These are phyloP conservation scores for Triangularia setosa DNA, from an alignment of 2,329 filamentous ascomycete species.

Conservation along the genomic window DNA sequence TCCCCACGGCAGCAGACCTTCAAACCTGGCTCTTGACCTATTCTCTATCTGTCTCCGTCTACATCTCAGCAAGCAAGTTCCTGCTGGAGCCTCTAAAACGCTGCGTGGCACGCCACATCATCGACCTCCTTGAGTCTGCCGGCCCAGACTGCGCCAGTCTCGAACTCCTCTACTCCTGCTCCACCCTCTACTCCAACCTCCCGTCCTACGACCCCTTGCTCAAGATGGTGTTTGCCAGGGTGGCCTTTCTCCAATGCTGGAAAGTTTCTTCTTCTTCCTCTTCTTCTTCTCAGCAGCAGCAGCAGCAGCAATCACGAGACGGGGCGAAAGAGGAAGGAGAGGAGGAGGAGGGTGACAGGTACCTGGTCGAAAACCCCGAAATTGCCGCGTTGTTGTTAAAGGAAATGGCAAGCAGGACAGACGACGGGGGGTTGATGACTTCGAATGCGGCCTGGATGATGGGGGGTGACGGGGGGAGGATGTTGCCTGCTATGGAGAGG, in stretches of 20 bases:
- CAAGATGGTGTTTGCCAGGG: slow-evolving; percentile 46
- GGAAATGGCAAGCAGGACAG: slow-evolving; percentile 43
- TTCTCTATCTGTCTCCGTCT: slow-evolving; percentile 45
- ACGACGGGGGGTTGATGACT: slow-evolving; percentile 32
- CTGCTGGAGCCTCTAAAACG: slow-evolving; percentile 44
- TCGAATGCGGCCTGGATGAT: not conserved
- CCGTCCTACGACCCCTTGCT: slow-evolving; percentile 41
- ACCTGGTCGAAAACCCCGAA: slow-evolving; percentile 43
- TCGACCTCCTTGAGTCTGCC: slow-evolving; percentile 45
- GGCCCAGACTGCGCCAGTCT: slow-evolving; percentile 40
- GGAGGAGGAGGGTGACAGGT: slow-evolving; percentile 38
- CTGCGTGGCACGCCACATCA: slow-evolving; percentile 38
- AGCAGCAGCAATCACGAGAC: no score
- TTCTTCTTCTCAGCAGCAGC: no score
- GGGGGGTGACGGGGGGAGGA: slow-evolving; percentile 26
- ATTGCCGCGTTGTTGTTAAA: slow-evolving; percentile 44
- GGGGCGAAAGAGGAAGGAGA: no score
- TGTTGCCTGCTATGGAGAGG: slow-evolving; percentile 40
- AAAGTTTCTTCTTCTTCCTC: slow-evolving; percentile 24
- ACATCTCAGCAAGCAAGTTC: slow-evolving; percentile 47
- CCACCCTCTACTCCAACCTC: slow-evolving; percentile 41
- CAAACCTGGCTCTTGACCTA: slow-evolving; percentile 46
- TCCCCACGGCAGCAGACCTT: slow-evolving; percentile 41
- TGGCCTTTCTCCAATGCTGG: slow-evolving; percentile 49
- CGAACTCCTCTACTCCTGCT: slow-evolving; percentile 42